Conservation (phyloP, 176 grass and related monocot species). For the Paspalum notatum region DNA sequence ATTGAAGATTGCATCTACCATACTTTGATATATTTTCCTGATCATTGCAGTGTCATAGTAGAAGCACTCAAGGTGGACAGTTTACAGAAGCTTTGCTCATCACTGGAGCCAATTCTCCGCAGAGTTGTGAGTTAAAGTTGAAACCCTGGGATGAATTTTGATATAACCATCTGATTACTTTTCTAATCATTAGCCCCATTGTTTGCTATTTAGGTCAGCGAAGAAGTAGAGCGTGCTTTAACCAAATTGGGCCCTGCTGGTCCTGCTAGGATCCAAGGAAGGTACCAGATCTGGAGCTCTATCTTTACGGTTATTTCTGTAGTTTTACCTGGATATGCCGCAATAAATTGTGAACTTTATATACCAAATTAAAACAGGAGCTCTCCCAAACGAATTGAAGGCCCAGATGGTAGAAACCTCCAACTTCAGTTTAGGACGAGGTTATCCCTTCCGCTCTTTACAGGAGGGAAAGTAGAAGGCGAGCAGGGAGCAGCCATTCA, state of each 20-base stretch:
- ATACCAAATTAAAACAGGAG: constrained; percentile 57
- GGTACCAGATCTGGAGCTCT: constrained; percentile 53
- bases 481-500: constrained; percentile 89
- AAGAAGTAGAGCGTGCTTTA: constrained; percentile 98
- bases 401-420: constrained; percentile 71
- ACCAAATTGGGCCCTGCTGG: constrained; percentile 69
- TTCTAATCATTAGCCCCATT: constrained; percentile 21
- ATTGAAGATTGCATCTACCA: not conserved
- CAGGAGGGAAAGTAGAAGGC: constrained; percentile 89
- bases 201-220: constrained; percentile 76
- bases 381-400: constrained; percentile 79
- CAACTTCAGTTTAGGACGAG: constrained; percentile 69
- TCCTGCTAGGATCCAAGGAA: constrained; percentile 87
- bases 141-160: constrained; percentile 15
- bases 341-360: constrained; percentile 31
- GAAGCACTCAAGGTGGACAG: constrained; percentile 96
- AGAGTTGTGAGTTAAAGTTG: constrained; percentile 79
- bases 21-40: constrained; percentile 7
- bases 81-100: constrained; percentile 96
- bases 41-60: constrained; percentile 80
- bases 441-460: constrained; percentile 83
- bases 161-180: constrained; percentile 31
- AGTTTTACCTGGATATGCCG: constrained; percentile 21
- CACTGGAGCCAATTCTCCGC: constrained; percentile 91
- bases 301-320: constrained; percentile 35